phyloP scores from a whole-genome alignment of 2,329 filamentous ascomycete species.

The Colletotrichum godetiae region DNA sequence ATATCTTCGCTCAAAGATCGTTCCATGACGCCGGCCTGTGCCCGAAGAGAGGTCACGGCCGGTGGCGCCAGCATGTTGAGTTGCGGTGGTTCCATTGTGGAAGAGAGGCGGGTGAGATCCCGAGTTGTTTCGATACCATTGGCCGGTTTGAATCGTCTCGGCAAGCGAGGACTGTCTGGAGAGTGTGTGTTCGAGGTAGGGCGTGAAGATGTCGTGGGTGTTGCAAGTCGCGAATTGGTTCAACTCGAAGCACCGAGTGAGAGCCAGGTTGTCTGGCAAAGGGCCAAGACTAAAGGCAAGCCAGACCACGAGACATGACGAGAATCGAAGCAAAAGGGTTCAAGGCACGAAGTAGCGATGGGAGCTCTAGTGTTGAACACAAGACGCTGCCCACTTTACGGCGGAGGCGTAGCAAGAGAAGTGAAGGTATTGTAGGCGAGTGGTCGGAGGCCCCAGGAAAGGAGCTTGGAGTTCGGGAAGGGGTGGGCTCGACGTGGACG shows the following conservation, averaged over 20 bases:
- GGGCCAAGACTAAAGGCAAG: slow-evolving; percentile 60
- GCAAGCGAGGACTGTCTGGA: slow-evolving; percentile 22
- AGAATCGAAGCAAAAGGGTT: slow-evolving; percentile 20
- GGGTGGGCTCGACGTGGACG: not conserved
- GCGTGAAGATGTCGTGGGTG: slow-evolving; percentile 7
- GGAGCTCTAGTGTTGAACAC: slow-evolving; percentile 10
- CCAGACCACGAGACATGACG: slow-evolving; percentile 59
- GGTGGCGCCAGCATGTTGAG: slow-evolving; percentile 61
- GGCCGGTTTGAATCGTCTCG: slow-evolving; percentile 28
- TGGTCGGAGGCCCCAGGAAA: not conserved
- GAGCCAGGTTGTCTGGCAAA: slow-evolving; percentile 52
- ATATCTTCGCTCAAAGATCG: slow-evolving; percentile 87
- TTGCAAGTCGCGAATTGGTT: slow-evolving; percentile 18
- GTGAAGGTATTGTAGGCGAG: slow-evolving; percentile 9
- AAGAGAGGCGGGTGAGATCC: slow-evolving; percentile 40
- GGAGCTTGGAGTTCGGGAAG: not conserved
- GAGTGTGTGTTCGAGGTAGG: slow-evolving; percentile 16
- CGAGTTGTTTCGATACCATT: slow-evolving; percentile 49
- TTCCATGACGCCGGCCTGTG: slow-evolving; percentile 65
- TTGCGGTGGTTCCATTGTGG: slow-evolving; percentile 57
- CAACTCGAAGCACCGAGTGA: slow-evolving; percentile 19
- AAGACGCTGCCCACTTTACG: slow-evolving; percentile 1
- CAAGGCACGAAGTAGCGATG: slow-evolving; percentile 12
- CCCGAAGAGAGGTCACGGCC: slow-evolving; percentile 63
- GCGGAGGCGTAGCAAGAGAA: not conserved